Percentiles rank a stretch among this genome's conserved stretches.
phyloP scores from a whole-genome alignment of 345 rosid species.

The Lepidium aucheri region DNA sequence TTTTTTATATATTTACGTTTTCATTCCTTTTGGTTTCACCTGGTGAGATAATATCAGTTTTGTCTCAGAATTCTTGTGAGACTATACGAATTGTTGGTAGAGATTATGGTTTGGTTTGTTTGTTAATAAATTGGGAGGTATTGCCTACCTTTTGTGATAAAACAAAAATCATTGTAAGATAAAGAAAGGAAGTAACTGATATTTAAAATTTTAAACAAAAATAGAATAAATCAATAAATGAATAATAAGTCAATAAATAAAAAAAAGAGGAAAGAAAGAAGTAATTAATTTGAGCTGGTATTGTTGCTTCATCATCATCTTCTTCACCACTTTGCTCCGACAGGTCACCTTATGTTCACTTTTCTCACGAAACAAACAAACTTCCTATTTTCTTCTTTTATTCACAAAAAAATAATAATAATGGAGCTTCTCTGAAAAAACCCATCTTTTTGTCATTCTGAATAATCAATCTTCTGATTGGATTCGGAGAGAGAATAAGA shows the following conservation, averaged over 20 bases:
- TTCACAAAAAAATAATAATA: background rate
- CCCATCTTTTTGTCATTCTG: background rate
- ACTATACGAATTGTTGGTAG: no score
- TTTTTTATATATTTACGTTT: no score
- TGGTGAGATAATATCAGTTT: no score
- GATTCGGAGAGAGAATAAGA: constrained; percentile 17
- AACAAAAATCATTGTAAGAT: no score
- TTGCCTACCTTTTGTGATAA: no score
- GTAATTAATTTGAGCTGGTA: constrained; percentile 6
- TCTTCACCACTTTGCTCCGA: constrained; percentile 17
- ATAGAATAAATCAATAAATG: background rate
- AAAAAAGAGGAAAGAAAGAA: background rate
- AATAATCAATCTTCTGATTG: background rate
- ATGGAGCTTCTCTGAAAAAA: background rate
- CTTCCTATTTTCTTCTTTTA: constrained; percentile 23
- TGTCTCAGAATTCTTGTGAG: no score
- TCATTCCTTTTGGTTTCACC: no score
- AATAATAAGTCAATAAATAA: background rate
- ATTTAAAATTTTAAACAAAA: background rate
- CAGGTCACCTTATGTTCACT: constrained; percentile 22
- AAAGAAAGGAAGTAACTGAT: no score
- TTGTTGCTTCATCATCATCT: constrained; percentile 8
- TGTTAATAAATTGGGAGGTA: no score
- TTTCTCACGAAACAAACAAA: constrained; percentile 32
- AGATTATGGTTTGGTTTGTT: no score